Conservation (phyloP, 345 rosid species). For the Geranium brycei region DNA sequence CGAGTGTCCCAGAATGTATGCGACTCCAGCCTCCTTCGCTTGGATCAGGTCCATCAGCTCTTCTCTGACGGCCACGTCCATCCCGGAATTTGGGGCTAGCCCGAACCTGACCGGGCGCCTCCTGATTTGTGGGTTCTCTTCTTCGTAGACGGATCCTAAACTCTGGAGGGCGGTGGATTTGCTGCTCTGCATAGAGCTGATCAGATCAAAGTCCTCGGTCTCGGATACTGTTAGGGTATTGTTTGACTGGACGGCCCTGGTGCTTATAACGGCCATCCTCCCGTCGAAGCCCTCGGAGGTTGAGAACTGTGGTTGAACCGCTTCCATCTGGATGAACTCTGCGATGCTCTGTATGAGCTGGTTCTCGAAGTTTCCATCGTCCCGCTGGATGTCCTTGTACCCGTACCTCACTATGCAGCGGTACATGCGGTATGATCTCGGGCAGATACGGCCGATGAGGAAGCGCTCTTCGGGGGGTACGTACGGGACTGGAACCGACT, state of each 20-base stretch:
- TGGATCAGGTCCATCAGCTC: constrained; percentile 65
- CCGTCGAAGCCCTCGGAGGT: constrained; percentile 63
- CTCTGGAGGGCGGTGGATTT: constrained; percentile 60
- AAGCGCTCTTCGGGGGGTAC: constrained; percentile 87
- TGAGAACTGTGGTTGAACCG: constrained; percentile 46
- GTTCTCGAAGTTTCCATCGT: constrained; percentile 71
- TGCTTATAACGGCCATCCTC: constrained; percentile 89
- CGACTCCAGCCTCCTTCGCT: constrained; percentile 85
- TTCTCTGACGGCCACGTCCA: constrained; percentile 64
- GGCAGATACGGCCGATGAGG: constrained; percentile 87
- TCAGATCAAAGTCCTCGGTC: constrained; percentile 28
- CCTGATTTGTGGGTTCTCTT: constrained; percentile 47
- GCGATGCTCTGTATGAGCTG: constrained; percentile 80
- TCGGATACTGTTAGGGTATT: constrained; percentile 41
- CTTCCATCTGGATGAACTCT: constrained; percentile 93
- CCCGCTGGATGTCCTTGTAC: constrained; percentile 79
- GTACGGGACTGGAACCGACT: constrained; percentile 86
- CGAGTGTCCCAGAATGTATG: constrained; percentile 81
- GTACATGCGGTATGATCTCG: constrained; percentile 87
- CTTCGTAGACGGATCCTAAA: constrained; percentile 51
- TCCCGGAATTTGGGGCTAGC: constrained; percentile 38
- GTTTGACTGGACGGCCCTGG: constrained; percentile 36
- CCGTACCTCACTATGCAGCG: constrained; percentile 93
- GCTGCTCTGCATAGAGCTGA: constrained; percentile 49
- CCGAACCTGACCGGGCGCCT: constrained; percentile 56